Evolutionary conservation across 2,329 filamentous ascomycete species (phyloP).

Genomic region (Fusarium guadeloupense): DNA sequence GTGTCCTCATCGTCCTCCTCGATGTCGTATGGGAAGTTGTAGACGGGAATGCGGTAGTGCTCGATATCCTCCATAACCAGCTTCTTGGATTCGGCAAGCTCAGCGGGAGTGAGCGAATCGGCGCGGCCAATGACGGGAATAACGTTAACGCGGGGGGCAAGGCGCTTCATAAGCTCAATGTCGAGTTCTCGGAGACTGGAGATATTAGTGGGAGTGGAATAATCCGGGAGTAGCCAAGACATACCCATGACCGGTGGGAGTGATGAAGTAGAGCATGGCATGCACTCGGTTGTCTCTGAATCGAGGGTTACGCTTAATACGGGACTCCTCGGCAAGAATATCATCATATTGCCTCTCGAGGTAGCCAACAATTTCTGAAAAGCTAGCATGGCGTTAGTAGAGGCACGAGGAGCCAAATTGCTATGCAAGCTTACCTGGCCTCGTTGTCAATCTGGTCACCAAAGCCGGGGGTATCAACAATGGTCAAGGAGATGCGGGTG

Average conservation of each 20-base stretch:
- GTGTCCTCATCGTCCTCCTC: constrained; percentile 99
- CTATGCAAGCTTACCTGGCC: constrained; percentile 72
- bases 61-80: constrained; percentile 99
- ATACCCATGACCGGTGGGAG: constrained; percentile 93
- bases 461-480: constrained; percentile 98
- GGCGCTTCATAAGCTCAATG: constrained; percentile 99
- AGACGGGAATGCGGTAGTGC: constrained; percentile 98
- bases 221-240: constrained; percentile 36
- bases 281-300: constrained; percentile 99
- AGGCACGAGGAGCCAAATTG: not conserved
- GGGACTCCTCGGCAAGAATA: constrained; percentile 98
- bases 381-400: constrained; percentile 62
- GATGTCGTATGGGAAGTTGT: constrained; percentile 99
- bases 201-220: constrained; percentile 1
- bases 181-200: constrained; percentile 93
- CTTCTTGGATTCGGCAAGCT: constrained; percentile 99
- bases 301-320: constrained; percentile 99
- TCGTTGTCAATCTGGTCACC: constrained; percentile 99
- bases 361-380: constrained; percentile 97
- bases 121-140: constrained; percentile 99
- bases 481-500: constrained; percentile 96
- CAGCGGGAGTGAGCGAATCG: constrained; percentile 93
- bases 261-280: constrained; percentile 98
- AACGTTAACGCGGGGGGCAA: constrained; percentile 97
- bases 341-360: constrained; percentile 99